Base-by-base conservation (phyloP, 805 yeast species). In the Schwanniomyces sp. region DNA sequence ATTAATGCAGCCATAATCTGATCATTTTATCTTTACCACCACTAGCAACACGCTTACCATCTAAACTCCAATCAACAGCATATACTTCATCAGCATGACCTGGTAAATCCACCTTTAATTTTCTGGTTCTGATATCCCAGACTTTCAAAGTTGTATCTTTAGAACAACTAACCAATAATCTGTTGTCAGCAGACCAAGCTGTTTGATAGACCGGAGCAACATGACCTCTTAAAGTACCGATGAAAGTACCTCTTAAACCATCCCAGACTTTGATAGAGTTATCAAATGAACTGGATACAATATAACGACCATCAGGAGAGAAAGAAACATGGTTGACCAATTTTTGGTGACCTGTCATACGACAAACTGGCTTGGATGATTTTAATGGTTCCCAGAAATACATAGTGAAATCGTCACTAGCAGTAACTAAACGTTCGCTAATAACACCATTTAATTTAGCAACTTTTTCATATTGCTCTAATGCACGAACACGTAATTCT, bases 321-420 rank as follows among this genome's bases (percentile, higher is more conserved):
- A 92, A 94, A 11, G 90, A 84, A 10, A 94, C 99, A 64, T 92
- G 97, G 61, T 94, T 94, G 17, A 94, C 98, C 26, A 92, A 75
- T 67, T 94, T 94, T 63, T 94, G 99, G 67, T 94, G 99, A 25
- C 99, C 99, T 1, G 97, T 91, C 94, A 94, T 87, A 61, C 99
- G 80, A 47, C 91, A 84, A 6, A 94, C 66, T 0, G 99, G 99
- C 63, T 91, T 94, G 34, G 78, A 75, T 1, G 85, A 72, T 63
- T 82, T 86, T 43, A 83, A 67, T 16, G 97, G 98, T 58, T 91
- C 95, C 99, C 99, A 94, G 51, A 94, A 69, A 57, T 86, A 94
- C 97, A 94, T 94, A 24, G 99, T 94, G 69, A 92, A 92, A 69
- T 94, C 99, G 63, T 94, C 99, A 63, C 91, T 82, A 10, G 97